Conservation (phyloP, 805 yeast species). For the Candida pini region DNA sequence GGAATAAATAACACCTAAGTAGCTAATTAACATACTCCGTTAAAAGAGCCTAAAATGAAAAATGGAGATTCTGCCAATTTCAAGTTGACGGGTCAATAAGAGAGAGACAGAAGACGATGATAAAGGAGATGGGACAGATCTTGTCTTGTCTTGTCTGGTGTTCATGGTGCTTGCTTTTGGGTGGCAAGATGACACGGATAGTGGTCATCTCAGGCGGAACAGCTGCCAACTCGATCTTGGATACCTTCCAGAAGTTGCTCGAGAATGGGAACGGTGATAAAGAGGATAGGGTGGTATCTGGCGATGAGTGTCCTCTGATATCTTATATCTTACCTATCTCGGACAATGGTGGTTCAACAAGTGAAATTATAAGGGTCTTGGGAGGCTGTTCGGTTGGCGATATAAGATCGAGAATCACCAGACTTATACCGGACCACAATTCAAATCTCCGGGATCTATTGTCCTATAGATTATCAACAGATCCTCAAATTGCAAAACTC, state of each 20-base stretch:
- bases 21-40: too few relatives aligned
- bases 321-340: conserved; percentile 76
- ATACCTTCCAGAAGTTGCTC: conserved; percentile 44
- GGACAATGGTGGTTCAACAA: conserved; percentile 94
- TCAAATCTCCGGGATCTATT: conserved; percentile 32
- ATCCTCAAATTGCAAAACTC: conserved; percentile 44
- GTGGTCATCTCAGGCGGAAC: conserved; percentile 72
- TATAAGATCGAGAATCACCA: conserved; percentile 71
- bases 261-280: background rate
- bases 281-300: too few relatives aligned
- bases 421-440: conserved; percentile 57
- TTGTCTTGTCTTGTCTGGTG: too few relatives aligned
- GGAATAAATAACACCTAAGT: too few relatives aligned
- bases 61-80: too few relatives aligned
- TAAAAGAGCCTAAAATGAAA: too few relatives aligned
- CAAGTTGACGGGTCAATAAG: too few relatives aligned
- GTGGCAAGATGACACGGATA: too few relatives aligned
- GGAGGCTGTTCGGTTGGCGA: conserved; percentile 98
- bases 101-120: too few relatives aligned
- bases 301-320: too few relatives aligned
- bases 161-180: too few relatives aligned
- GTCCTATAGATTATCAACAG: conserved; percentile 46
- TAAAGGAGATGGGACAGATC: too few relatives aligned
- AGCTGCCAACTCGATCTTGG: conserved; percentile 76
- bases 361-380: conserved; percentile 76